Percentiles rank a stretch among this genome's conserved stretches.
Evolutionary conservation across 495 filamentous ascomycete species (phyloP).

Genomic region (Neurospora cerealis): DNA sequence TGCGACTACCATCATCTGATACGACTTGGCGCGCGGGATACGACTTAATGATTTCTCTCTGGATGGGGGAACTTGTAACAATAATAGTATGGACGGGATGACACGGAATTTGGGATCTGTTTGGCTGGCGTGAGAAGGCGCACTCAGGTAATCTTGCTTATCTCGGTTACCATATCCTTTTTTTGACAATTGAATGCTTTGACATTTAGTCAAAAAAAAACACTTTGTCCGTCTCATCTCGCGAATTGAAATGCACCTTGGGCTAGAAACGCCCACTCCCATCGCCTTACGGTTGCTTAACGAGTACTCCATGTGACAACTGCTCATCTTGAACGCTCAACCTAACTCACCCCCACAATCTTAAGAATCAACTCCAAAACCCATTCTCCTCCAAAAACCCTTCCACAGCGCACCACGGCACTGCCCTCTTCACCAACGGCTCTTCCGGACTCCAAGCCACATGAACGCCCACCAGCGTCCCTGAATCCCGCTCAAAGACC

Average conservation of each 20-base stretch:
- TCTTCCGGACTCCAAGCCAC: constrained; percentile 35
- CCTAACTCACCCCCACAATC: too few relatives aligned
- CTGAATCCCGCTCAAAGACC: constrained; percentile 20
- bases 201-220: background rate
- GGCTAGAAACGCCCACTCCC: too few relatives aligned
- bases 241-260: background rate
- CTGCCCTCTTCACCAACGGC: constrained; percentile 36
- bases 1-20: background rate
- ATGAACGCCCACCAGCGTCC: constrained; percentile 33
- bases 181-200: background rate
- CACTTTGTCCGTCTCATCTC: background rate
- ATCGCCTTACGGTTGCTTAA: too few relatives aligned
- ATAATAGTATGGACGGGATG: background rate
- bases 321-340: background rate
- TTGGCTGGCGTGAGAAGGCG: background rate
- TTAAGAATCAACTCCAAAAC: background rate
- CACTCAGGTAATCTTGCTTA: background rate
- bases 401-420: constrained; percentile 26
- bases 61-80: background rate
- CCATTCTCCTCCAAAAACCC: constrained; percentile 17
- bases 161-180: background rate
- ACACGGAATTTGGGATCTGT: background rate
- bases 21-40: background rate
- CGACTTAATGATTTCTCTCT: background rate
- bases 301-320: background rate